Percentiles rank a stretch among this genome's conserved stretches.
phyloP scores from a whole-genome alignment of 2,329 filamentous ascomycete genomes.

The Colletotrichum karsti region DNA sequence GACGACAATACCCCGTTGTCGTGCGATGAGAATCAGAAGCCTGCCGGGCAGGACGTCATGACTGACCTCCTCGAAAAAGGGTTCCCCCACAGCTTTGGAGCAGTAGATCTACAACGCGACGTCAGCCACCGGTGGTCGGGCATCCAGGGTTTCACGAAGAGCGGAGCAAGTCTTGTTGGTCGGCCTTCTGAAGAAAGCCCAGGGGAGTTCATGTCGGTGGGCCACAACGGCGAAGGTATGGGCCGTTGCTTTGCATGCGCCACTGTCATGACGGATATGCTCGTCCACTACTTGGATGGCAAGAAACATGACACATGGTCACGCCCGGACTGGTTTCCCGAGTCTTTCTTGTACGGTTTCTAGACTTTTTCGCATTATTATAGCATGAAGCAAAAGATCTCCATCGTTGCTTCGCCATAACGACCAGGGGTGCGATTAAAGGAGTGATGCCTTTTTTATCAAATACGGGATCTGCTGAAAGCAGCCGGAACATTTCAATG shows the following conservation, averaged over 20 bases:
- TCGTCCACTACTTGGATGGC: neutral
- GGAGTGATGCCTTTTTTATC: too few species aligned
- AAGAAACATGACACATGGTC: neutral
- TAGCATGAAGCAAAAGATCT: too few species aligned
- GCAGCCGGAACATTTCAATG: too few species aligned
- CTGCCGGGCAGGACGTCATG: neutral
- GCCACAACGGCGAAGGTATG: neutral
- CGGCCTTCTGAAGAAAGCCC: neutral
- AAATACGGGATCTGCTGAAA: too few species aligned
- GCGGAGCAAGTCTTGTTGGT: neutral
- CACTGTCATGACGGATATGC: neutral
- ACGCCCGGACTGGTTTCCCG: neutral
- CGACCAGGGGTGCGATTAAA: too few species aligned
- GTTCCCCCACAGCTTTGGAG: neutral
- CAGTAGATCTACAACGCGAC: neutral
- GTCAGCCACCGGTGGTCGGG: neutral
- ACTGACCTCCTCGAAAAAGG: neutral
- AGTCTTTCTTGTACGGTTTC: neutral
- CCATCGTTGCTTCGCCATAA: too few species aligned
- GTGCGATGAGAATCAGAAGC: neutral
- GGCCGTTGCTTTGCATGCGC: neutral
- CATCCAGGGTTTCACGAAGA: neutral
- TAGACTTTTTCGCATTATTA: neutral
- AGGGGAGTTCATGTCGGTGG: neutral
- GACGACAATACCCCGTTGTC: neutral